Base-by-base conservation (phyloP, 257 asterid genomes). In the Prunella vulgaris region DNA sequence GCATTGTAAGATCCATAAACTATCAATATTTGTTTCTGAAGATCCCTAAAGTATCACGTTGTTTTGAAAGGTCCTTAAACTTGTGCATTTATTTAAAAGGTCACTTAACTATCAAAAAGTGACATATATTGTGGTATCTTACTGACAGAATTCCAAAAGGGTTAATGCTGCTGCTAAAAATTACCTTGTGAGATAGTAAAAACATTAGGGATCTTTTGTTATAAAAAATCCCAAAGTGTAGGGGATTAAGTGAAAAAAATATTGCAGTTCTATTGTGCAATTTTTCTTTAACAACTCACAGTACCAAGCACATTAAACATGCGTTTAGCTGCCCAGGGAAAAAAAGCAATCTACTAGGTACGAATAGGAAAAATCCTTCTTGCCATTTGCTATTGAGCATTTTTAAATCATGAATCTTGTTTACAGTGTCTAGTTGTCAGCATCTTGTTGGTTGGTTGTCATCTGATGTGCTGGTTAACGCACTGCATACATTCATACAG, bases 381-480 rank as follows among this genome's bases (percentile, higher is more conserved):
- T 40, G 49, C 49, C 49, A 46, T 46, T 44, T 44, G 17, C 51
- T 44, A 18, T 13, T 44, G 51, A 13, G 17, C 51, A 13, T 44
- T 46, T 46, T 15, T n/a, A 46, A 46, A 46, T n/a, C 53, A 46
- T 5, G 53, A 46, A 46, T 46, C 53, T 46, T 46, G 53, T 46
- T 46, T 20, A 46, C n/a, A 46, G 53, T 46, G n/a, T 14, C n/a
- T 14, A n/a, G 0, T 1, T 14, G 51, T 14, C 21, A n/a, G 17
- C 20, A 13, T 44, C 15, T 27, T 66, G 48, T 46, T 38, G 54
- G 66, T 38, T 68, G 30, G 63, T 38, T 69, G 64, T 44, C 71
- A 14, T 67, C 10, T 15, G 3, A 44, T 46, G 30, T 76, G 54
- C 63, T 65, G 30, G 40, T 25, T 18, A 28, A 42, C 7, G 7